Percentiles rank a stretch among this genome's conserved stretches.
Conservation (phyloP, 305 asterid species). For the Solanum hybrid region DNA sequence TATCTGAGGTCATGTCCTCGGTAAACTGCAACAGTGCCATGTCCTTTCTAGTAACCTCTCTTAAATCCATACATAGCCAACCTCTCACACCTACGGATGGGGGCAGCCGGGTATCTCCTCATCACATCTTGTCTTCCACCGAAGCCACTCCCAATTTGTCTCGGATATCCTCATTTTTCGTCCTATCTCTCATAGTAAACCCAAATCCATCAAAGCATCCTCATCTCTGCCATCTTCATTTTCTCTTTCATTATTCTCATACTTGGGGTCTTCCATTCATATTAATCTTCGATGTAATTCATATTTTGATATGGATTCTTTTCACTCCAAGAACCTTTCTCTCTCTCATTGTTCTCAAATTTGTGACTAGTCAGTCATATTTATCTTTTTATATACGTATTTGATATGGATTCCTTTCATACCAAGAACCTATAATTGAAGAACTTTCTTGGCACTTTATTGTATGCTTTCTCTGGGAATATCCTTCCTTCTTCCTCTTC, state of each 20-base stretch:
- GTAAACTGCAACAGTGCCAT: not conserved
- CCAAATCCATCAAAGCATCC: not conserved
- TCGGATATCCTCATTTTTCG: not conserved
- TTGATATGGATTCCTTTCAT: not conserved
- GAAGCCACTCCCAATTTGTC: not conserved
- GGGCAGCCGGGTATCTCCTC: not conserved
- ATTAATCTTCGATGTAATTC: not conserved
- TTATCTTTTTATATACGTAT: not conserved
- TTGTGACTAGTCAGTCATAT: not conserved
- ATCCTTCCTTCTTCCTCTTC: not conserved
- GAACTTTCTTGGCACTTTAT: not conserved
- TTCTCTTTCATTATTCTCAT: not conserved
- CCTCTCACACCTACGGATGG: not conserved
- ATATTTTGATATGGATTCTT: not conserved
- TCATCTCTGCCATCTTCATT: not conserved
- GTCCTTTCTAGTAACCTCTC: not conserved
- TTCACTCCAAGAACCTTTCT: not conserved
- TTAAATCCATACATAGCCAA: not conserved
- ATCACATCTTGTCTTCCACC: not conserved
- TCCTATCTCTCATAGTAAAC: not conserved
- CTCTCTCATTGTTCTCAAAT: not conserved
- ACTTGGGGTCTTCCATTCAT: not conserved
- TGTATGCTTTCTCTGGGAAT: not conserved
- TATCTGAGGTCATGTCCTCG: not conserved
- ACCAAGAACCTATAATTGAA: not conserved